Evolutionary conservation across 2,329 filamentous ascomycete species (phyloP).

Genomic region (Colletotrichum orchidophilum): DNA sequence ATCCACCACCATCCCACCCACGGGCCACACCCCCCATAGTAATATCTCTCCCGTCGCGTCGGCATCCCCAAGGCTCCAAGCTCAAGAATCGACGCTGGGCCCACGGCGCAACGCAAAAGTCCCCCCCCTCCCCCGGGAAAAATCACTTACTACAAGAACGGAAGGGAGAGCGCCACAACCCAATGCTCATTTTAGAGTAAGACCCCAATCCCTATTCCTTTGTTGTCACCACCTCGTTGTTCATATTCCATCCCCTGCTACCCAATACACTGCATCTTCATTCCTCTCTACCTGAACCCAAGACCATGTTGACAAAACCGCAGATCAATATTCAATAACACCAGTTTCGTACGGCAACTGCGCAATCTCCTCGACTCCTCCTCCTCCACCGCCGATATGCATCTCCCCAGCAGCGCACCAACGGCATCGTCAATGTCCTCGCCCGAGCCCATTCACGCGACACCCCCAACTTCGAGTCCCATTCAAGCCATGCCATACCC

Average conservation of each 20-base stretch:
- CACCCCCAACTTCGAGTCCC: constrained; percentile 16
- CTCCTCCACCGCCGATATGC: constrained; percentile 5
- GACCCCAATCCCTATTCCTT: constrained; percentile 22
- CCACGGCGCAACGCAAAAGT: background rate
- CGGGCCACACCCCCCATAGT: background rate
- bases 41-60: background rate
- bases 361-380: constrained; percentile 41
- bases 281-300: background rate
- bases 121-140: background rate
- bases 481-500: background rate
- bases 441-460: constrained; percentile 22
- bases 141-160: background rate
- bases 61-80: background rate
- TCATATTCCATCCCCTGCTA: background rate
- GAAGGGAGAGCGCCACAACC: constrained; percentile 28
- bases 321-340: constrained; percentile 37
- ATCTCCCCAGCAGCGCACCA: constrained; percentile 27
- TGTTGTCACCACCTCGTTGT: background rate
- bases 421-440: constrained; percentile 20
- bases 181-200: constrained; percentile 44
- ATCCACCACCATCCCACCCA: background rate
- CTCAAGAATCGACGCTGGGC: background rate
- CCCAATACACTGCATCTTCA: background rate
- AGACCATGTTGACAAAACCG: constrained; percentile 7
- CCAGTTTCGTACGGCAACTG: constrained; percentile 42